Evolutionary conservation across 140 eudicot genomes (phyloP).

Genomic region (Anethum foeniculum): DNA sequence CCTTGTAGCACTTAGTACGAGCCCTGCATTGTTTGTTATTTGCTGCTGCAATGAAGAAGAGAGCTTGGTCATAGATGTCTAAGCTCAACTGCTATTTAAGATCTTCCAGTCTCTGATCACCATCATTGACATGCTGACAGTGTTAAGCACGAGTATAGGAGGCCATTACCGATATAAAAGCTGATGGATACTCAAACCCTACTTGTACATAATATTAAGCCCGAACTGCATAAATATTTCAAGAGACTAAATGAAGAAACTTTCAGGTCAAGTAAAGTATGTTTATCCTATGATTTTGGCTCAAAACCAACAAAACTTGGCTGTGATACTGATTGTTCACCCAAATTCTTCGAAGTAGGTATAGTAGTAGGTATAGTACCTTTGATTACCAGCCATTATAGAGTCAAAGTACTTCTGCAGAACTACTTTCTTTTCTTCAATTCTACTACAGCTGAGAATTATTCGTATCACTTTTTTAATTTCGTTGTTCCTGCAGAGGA

Average conservation of each 20-base stretch:
- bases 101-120: neutral
- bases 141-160: neutral
- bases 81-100: neutral
- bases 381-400: neutral
- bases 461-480: neutral
- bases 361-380: neutral
- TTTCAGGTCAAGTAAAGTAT: neutral
- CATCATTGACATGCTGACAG: neutral
- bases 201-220: neutral
- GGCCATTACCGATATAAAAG: neutral
- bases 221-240: too few species aligned
- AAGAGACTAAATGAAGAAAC: neutral
- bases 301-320: neutral
- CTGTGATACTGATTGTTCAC: neutral
- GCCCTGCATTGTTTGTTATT: neutral
- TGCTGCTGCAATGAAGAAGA: neutral
- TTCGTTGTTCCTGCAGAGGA: constrained; percentile 41
- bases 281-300: neutral
- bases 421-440: neutral
- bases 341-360: neutral
- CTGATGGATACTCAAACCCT: neutral
- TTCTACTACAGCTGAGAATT: neutral
- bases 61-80: neutral
- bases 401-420: neutral
- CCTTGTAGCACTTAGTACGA: neutral